A percentile compares a stretch with the other conserved stretches of the same genome.
Conservation (phyloP, 257 asterid species). For the Solanum pinnatisectum region DNA sequence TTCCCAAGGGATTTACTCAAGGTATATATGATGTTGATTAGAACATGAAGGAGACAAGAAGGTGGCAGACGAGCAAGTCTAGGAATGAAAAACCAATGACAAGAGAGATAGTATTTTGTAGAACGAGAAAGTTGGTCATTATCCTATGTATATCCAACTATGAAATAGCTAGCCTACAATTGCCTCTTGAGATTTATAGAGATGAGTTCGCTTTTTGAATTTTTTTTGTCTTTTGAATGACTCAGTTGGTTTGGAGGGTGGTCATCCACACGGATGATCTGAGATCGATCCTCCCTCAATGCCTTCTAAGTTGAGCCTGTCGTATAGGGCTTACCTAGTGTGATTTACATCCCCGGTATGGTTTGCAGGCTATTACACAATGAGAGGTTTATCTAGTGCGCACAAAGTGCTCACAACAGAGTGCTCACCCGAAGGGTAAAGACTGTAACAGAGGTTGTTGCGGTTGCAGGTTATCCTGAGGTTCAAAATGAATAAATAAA, state of each 20-base stretch:
- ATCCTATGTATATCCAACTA: not conserved
- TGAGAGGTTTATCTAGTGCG: rapidly evolving
- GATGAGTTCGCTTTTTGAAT: not conserved
- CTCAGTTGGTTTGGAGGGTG: no score
- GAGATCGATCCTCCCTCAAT: no score
- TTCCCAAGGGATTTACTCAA: not conserved
- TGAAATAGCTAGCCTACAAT: not conserved
- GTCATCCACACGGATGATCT: rapidly evolving
- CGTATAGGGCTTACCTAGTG: no score
- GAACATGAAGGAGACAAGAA: not conserved
- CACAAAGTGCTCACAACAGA: no score
- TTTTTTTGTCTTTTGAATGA: no score
- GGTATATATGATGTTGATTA: not conserved
- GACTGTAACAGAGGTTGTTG: no score
- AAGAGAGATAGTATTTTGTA: not conserved
- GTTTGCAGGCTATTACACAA: no score
- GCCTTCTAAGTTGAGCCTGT: rapidly evolving
- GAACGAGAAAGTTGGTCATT: not conserved
- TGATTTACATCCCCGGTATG: rapidly evolving
- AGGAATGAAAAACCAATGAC: not conserved
- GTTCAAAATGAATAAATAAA: no score
- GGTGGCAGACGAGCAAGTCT: not conserved
- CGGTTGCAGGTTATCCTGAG: no score
- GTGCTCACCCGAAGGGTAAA: no score
- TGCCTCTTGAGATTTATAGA: not conserved